These are phyloP conservation scores for Citrus cavaleriei DNA, from an alignment of 345 rosid genomes.

Conservation along the genomic window DNA sequence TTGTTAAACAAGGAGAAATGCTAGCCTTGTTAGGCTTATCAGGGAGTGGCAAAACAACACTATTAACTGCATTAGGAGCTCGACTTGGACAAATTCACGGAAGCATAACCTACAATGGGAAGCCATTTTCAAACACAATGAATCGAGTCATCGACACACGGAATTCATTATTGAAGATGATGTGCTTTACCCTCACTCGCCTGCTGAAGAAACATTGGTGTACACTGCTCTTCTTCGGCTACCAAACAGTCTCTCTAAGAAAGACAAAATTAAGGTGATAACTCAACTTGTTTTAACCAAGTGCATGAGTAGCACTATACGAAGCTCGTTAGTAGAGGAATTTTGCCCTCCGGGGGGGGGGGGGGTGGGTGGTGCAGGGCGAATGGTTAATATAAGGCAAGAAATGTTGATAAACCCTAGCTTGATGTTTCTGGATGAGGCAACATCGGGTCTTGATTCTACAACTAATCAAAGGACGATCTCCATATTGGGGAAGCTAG, in stretches of 20 bases:
- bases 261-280: constrained; percentile 35
- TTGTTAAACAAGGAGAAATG: too few species aligned
- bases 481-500: constrained; percentile 33
- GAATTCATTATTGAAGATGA: constrained; percentile 66
- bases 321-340: constrained; percentile 33
- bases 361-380: too few species aligned
- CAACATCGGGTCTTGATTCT: constrained; percentile 59
- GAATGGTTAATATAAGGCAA: constrained; percentile 50
- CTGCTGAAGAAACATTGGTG: constrained; percentile 27
- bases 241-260: constrained; percentile 24
- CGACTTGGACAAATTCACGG: too few species aligned
- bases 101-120: too few species aligned
- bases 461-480: constrained; percentile 57
- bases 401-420: constrained; percentile 63
- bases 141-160: constrained; percentile 33
- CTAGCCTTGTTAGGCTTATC: too few species aligned
- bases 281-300: constrained; percentile 32
- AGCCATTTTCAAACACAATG: neutral
- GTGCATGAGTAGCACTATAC: constrained; percentile 41
- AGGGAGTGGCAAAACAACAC: too few species aligned
- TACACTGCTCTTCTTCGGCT: constrained; percentile 35
- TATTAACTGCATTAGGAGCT: too few species aligned
- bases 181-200: constrained; percentile 49
- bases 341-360: neutral
- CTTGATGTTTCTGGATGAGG: constrained; percentile 47